A percentile compares a stretch with the other conserved stretches of the same genome.
These are phyloP conservation scores for Paecilomyces dactylethromorphus DNA, from an alignment of 2,329 filamentous ascomycete genomes.

Conservation along the genomic window DNA sequence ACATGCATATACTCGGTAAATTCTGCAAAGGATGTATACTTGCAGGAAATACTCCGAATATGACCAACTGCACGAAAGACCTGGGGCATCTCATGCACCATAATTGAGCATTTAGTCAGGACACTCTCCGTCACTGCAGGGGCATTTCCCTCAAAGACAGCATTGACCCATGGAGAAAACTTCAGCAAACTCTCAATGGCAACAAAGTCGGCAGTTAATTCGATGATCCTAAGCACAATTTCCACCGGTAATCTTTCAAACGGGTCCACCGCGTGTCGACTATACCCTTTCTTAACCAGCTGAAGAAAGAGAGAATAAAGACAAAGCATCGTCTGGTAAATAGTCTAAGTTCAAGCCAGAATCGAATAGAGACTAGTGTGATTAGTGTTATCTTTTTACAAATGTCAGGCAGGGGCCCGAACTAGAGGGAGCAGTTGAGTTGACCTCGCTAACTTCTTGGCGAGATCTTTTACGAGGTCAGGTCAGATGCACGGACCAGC, in stretches of 20 bases:
- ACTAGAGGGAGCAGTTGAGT: no score
- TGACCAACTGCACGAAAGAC: not conserved
- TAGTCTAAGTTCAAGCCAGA: no score
- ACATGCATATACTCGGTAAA: not conserved
- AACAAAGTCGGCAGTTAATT: not conserved
- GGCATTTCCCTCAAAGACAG: not conserved
- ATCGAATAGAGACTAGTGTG: no score
- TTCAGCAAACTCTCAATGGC: not conserved
- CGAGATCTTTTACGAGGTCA: no score
- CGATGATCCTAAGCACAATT: not conserved
- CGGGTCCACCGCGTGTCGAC: no score
- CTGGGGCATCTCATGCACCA: not conserved
- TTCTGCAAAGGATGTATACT: not conserved
- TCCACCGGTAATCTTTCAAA: not conserved
- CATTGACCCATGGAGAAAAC: not conserved
- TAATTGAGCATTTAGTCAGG: not conserved
- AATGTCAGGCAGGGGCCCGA: no score
- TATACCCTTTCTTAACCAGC: no score
- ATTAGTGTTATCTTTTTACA: no score
- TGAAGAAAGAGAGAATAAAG: no score
- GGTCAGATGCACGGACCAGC: no score
- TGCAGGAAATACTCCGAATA: not conserved
- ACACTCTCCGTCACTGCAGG: not conserved
- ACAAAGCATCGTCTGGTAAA: no score
- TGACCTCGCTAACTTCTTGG: no score